phyloP scores from a whole-genome alignment of 192 early-diverging fungal species.

The Linnemannia zychae region DNA sequence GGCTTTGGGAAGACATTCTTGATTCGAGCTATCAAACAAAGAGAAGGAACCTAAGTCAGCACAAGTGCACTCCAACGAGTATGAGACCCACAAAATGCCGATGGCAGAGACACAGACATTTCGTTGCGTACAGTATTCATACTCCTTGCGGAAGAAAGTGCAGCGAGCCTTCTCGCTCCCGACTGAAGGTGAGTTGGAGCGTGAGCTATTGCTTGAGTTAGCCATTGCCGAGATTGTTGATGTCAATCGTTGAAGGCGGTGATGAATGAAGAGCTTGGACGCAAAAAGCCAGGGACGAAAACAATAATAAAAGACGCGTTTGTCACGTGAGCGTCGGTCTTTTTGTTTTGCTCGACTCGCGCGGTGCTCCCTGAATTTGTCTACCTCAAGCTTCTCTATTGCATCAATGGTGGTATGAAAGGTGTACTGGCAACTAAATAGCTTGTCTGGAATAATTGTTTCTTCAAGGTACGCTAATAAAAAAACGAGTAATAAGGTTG shows the following conservation, averaged over 20 bases:
- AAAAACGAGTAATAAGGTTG: too few species aligned
- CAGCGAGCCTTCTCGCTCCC: constrained; percentile 52
- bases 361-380: too few species aligned
- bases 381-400: too few species aligned
- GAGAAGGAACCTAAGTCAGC: background rate
- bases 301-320: constrained; percentile 9
- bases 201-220: constrained; percentile 37
- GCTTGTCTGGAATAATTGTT: too few species aligned
- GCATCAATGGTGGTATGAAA: too few species aligned
- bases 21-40: constrained; percentile 13
- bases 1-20: constrained; percentile 33
- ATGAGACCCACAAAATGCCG: background rate
- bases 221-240: constrained; percentile 22
- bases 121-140: constrained; percentile 40
- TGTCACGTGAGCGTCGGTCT: background rate
- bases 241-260: background rate
- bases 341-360: too few species aligned
- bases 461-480: too few species aligned
- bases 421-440: too few species aligned
- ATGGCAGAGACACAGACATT: background rate
- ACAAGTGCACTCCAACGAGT: background rate
- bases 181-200: constrained; percentile 32
- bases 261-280: background rate
- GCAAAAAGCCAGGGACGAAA: background rate
- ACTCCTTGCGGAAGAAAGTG: constrained; percentile 55